Conservation (phyloP, 2,329 filamentous ascomycete genomes). For the Boeremia lycopersici region DNA sequence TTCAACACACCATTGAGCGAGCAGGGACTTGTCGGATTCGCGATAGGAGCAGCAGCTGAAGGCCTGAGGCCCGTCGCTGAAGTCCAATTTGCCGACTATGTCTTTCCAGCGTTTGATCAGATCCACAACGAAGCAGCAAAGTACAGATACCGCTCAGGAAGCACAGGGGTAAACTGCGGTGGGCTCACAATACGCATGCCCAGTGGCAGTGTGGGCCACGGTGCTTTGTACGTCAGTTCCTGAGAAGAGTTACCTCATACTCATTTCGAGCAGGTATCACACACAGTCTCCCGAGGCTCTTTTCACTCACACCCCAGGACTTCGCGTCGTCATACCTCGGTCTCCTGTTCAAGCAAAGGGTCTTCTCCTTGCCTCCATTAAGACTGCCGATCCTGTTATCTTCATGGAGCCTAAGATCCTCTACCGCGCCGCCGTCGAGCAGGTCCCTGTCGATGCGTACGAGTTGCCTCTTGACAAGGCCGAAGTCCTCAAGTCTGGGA, state of each 20-base stretch:
- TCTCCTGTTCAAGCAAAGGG: slow-evolving; percentile 90
- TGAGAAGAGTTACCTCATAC: slow-evolving; percentile 1
- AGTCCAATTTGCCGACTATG: slow-evolving; percentile 94
- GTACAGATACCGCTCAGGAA: slow-evolving; percentile 75
- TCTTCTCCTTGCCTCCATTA: slow-evolving; percentile 75
- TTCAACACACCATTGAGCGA: slow-evolving; percentile 97
- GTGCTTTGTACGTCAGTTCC: slow-evolving; percentile 65
- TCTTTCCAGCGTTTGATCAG: slow-evolving; percentile 92
- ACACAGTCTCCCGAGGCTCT: slow-evolving; percentile 87
- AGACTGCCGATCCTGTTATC: slow-evolving; percentile 81
- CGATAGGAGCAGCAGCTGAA: slow-evolving; percentile 85
- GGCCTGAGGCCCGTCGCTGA: slow-evolving; percentile 93
- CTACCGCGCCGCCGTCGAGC: slow-evolving; percentile 88
- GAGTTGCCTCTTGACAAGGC: slow-evolving; percentile 85
- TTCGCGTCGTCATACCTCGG: slow-evolving; percentile 83
- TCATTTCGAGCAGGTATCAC: slow-evolving; percentile 64
- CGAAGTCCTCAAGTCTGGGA: slow-evolving; percentile 80
- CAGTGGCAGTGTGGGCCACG: slow-evolving; percentile 86
- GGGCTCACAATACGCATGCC: slow-evolving; percentile 91
- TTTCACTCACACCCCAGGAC: slow-evolving; percentile 85
- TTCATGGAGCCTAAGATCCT: slow-evolving; percentile 96
- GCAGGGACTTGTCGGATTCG: slow-evolving; percentile 93
- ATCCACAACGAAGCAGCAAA: slow-evolving; percentile 93
- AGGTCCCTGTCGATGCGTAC: slow-evolving; percentile 82
- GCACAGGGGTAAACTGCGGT: slow-evolving; percentile 62